Evolutionary conservation across 768 basidiomycete genomes (phyloP).

Genomic region (Saitozyma sp.): DNA sequence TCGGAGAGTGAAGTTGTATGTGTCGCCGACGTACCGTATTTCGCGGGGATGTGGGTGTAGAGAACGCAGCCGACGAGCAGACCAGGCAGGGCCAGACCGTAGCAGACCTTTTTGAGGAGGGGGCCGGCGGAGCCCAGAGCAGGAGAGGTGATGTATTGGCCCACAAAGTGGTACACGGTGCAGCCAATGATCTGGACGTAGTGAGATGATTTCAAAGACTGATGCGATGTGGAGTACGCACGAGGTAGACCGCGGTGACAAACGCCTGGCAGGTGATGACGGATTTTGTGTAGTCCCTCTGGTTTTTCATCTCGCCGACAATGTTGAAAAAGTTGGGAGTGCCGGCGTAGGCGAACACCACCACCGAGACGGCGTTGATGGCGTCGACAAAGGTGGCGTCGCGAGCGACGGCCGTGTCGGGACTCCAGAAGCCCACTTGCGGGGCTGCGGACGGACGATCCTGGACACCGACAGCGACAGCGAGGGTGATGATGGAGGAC

Average conservation of each 20-base stretch:
- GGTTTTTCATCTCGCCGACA: conserved; percentile 52
- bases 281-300: conserved; percentile 46
- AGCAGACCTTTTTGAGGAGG: conserved; percentile 41
- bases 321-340: conserved; percentile 37
- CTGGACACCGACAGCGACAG: conserved; percentile 32
- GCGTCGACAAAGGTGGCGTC: conserved; percentile 31
- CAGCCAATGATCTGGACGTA: conserved; percentile 34
- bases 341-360: conserved; percentile 50
- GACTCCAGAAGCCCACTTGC: conserved; percentile 12
- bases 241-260: conserved; percentile 37
- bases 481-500: conserved; percentile 32
- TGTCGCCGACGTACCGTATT: conserved; percentile 8
- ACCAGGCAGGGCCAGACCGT: conserved; percentile 30
- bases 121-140: conserved; percentile 49
- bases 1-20: background rate
- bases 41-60: conserved; percentile 31
- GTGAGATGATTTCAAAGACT: background rate
- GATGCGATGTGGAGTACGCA: conserved; percentile 9
- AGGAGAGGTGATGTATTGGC: conserved; percentile 49
- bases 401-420: conserved; percentile 12
- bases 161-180: conserved; percentile 46
- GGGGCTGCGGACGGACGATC: conserved; percentile 36
- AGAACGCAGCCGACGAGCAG: conserved; percentile 31
- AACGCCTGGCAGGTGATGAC: conserved; percentile 41
- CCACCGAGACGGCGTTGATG: conserved; percentile 48